Evolutionary conservation across 805 yeast species (phyloP), one percentile per base, ranked within the genome.

Genomic region (Saccharomyces kudriavzevii): DNA sequence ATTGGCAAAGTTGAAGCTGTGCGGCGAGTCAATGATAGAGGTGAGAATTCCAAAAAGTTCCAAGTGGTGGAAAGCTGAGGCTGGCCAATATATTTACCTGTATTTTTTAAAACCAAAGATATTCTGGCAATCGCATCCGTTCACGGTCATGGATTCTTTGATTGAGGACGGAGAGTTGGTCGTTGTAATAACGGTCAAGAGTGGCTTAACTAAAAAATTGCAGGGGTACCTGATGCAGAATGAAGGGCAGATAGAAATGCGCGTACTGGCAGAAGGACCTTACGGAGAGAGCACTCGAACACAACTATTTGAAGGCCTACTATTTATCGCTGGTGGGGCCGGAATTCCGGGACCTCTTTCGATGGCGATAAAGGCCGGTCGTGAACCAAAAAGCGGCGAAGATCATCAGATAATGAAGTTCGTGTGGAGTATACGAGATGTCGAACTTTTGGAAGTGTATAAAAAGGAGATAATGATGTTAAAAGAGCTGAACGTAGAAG

Each of bases 271-370:
- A 1, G 89, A 84, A 63, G 89, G 89, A 2, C 87, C 89, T 1
- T 84, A 85, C 60, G 86, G 89, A 3, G 73, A 73, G 45, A 58
- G 77, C 4, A 64, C 77, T 13, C 77, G 82, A 2, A 70, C 78
- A 28, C 66, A 70, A 29, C 67, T 70, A 49, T 83, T 76, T 58
- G 77, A 80, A 49, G 75, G 77, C 52, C 77, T 82, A 6, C 74
- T 83, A 9, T 76, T 82, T 49, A 54, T 84, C 26, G 85, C 89
- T 3, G 88, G 87, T 49, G 89, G 90, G 40, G 79, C 81, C 49
- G 90, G 90, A 53, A 73, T 85, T 50, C 80, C 89, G 0, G 85
- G 79, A 2, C 70, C 77, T 26, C 79, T 74, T 54, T 68, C 80
- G 5, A 68, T 77, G 48, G 80, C 74, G 0, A 58, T 68, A 40